phyloP scores from a whole-genome alignment of 2,329 filamentous ascomycete genomes.

The Lasiodiplodia sp. region DNA sequence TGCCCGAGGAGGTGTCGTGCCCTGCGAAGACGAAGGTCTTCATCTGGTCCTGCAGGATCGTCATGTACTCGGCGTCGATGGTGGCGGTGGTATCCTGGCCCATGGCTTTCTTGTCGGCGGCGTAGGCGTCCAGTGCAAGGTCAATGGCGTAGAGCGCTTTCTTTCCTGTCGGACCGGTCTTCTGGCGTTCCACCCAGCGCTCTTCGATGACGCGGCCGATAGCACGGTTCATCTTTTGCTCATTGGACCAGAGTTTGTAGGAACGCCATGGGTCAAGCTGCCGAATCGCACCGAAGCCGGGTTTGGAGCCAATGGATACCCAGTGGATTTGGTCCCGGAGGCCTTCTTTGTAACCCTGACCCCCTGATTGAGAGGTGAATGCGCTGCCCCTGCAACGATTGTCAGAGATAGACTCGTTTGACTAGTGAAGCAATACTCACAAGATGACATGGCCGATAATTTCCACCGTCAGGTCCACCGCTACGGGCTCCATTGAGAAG shows the following conservation, averaged over 20 bases:
- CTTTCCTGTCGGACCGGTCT: background rate
- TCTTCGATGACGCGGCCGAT: constrained; percentile 4
- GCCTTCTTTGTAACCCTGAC: background rate
- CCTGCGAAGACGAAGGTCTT: constrained; percentile 46
- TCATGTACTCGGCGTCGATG: constrained; percentile 8
- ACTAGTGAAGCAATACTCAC: constrained; percentile 37
- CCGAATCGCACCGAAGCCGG: background rate
- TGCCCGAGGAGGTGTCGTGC: constrained; percentile 45
- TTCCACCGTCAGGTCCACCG: constrained; percentile 26
- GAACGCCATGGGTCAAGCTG: background rate
- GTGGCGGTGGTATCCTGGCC: background rate
- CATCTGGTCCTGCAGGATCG: constrained; percentile 35
- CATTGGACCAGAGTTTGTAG: constrained; percentile 8
- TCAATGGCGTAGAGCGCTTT: constrained; percentile 19
- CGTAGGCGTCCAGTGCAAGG: constrained; percentile 24
- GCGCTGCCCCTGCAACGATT: background rate
- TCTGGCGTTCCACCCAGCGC: constrained; percentile 13
- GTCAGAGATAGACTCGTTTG: constrained; percentile 30
- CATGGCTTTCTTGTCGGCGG: constrained; percentile 5
- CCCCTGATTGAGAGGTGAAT: background rate
- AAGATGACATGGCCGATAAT: constrained; percentile 30
- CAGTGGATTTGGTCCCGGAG: constrained; percentile 16
- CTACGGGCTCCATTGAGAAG: constrained; percentile 26
- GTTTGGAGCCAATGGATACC: background rate
- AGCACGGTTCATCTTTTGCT: constrained; percentile 8